A percentile compares a stretch with the other conserved stretches of the same genome.
These are phyloP conservation scores for Chlamydomonas reinhardtii DNA, from an alignment of 163 green algal species.

Conservation along the genomic window DNA sequence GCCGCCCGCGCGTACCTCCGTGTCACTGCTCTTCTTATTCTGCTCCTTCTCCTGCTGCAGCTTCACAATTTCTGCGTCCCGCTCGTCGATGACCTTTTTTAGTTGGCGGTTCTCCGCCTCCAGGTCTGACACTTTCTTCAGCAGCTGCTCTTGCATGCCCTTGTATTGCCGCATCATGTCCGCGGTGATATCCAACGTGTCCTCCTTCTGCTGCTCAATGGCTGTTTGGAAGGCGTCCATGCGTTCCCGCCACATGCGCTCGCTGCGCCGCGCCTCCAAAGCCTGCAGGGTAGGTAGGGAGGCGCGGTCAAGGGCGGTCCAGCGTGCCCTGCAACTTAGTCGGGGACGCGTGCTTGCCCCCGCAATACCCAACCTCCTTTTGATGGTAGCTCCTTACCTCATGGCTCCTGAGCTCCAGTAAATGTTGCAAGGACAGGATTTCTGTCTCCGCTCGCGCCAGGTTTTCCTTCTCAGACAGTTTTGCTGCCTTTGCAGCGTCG, in stretches of 20 bases:
- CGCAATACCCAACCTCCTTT: too few relatives aligned
- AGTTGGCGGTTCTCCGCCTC: constrained; percentile 51
- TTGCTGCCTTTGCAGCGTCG: constrained; percentile 59
- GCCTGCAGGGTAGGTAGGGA: constrained; percentile 30
- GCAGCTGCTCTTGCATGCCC: constrained; percentile 61
- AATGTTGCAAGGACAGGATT: constrained; percentile 57
- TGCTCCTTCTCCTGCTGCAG: constrained; percentile 58
- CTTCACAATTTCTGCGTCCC: constrained; percentile 57
- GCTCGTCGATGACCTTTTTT: constrained; percentile 47
- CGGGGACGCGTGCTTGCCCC: too few relatives aligned
- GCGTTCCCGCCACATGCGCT: constrained; percentile 66
- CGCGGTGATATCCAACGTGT: constrained; percentile 67
- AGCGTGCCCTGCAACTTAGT: too few relatives aligned
- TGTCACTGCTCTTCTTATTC: constrained; percentile 59
- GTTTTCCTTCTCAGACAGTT: constrained; percentile 68
- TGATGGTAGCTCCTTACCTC: constrained; percentile 34
- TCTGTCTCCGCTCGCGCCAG: constrained; percentile 63
- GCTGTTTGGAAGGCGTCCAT: constrained; percentile 54
- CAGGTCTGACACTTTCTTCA: constrained; percentile 57
- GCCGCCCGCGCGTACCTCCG: constrained; percentile 46
- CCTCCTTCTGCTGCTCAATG: constrained; percentile 68
- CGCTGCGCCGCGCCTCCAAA: constrained; percentile 60
- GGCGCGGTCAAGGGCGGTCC: too few relatives aligned
- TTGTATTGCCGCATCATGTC: constrained; percentile 71
- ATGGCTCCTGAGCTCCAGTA: constrained; percentile 60